Percentiles rank a stretch among this genome's conserved stretches.
phyloP scores from a whole-genome alignment of 208 protist genomes.

The Acanthamoeba royreba region DNA sequence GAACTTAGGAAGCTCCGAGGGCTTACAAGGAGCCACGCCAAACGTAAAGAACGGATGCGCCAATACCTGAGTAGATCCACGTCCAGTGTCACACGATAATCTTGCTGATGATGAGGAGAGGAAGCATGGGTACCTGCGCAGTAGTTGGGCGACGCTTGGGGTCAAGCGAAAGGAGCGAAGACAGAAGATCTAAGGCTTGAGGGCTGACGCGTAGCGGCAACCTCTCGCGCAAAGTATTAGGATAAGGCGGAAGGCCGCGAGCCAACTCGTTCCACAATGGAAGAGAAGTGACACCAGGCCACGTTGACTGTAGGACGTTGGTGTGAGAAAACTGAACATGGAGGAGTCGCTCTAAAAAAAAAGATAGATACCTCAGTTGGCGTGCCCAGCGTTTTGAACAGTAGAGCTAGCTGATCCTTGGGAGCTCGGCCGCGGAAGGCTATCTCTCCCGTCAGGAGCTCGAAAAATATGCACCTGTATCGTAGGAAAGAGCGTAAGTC shows the following conservation, averaged over 20 bases:
- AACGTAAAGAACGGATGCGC: neutral
- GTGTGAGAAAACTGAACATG: neutral
- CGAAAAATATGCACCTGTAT: conserved; percentile 49
- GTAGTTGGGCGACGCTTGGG: too few relatives aligned
- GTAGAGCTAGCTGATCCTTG: conserved; percentile 76
- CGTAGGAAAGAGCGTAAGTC: neutral
- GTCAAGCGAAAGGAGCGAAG: conserved; percentile 72
- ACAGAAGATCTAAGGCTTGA: conserved; percentile 64
- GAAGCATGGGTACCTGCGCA: too few relatives aligned
- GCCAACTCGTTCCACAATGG: neutral
- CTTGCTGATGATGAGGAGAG: too few relatives aligned
- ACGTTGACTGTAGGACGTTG: neutral
- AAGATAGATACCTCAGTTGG: conserved; percentile 39
- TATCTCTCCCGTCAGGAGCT: conserved; percentile 56
- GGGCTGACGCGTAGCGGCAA: neutral
- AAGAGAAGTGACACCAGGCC: neutral
- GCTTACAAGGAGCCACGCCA: neutral
- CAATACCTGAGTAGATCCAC: too few relatives aligned
- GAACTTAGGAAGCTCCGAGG: neutral
- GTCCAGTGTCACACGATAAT: too few relatives aligned
- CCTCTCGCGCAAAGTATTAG: neutral
- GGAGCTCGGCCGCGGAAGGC: conserved; percentile 57
- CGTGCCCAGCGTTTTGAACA: conserved; percentile 73
- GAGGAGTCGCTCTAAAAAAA: neutral
- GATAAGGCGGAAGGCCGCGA: neutral